Percentiles rank a stretch among this genome's conserved stretches.
Conservation (phyloP, 768 basidiomycete species). For the Cystofilobasidium ferigula region DNA sequence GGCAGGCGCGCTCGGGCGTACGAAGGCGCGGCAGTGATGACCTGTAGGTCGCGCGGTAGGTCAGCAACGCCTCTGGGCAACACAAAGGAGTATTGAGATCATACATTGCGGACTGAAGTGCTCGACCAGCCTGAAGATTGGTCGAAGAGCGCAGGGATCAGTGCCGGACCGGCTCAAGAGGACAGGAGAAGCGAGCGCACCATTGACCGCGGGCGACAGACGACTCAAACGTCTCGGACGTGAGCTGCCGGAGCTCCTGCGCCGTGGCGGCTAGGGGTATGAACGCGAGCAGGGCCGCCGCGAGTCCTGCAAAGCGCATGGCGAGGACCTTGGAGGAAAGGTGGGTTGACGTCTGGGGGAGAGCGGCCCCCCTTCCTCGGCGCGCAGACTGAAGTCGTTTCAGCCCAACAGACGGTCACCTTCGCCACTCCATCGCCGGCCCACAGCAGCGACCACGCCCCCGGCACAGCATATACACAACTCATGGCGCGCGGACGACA, state of each 20-base stretch:
- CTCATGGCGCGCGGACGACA: neutral
- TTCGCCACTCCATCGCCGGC: too few species aligned
- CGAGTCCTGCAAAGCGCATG: neutral
- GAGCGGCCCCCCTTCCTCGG: too few species aligned
- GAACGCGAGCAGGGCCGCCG: neutral
- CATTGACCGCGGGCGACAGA: constrained; percentile 35
- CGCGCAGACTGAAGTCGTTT: too few species aligned
- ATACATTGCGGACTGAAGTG: constrained; percentile 75
- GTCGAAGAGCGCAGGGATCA: neutral
- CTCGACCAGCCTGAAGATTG: constrained; percentile 54
- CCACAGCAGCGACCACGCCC: too few species aligned
- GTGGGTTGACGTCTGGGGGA: neutral
- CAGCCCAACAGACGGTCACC: too few species aligned
- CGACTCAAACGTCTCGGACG: constrained; percentile 35
- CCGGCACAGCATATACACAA: neutral
- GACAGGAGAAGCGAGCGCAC: constrained; percentile 28
- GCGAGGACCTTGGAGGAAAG: neutral
- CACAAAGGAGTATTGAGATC: neutral
- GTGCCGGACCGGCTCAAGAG: neutral
- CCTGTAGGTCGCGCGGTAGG: constrained; percentile 28
- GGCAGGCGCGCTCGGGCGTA: constrained; percentile 1
- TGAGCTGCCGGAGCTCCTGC: constrained; percentile 32
- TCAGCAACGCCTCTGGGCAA: neutral
- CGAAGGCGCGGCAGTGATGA: constrained; percentile 63
- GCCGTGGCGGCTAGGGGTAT: neutral